These are phyloP conservation scores for Flagelloscypha sp. DNA, from an alignment of 768 basidiomycete species.

Conservation along the genomic window DNA sequence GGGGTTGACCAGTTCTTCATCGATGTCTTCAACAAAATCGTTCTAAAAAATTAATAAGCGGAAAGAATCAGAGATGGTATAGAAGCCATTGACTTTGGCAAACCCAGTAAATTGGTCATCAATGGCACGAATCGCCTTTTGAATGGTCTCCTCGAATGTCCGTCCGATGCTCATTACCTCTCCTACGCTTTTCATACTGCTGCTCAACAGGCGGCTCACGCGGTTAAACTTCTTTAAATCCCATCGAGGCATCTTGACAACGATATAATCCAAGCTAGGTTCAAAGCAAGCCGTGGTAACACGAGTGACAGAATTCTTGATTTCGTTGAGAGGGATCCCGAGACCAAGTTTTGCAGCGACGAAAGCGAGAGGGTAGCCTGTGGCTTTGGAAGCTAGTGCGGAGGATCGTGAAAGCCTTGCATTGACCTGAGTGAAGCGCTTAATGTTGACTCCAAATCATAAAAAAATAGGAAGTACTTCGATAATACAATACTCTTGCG, in stretches of 20 bases:
- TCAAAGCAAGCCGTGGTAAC: conserved; percentile 97
- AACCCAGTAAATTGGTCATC: conserved; percentile 95
- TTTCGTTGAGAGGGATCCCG: conserved; percentile 94
- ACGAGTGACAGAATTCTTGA: conserved; percentile 96
- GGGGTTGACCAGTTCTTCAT: conserved; percentile 87
- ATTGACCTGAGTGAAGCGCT: conserved; percentile 48
- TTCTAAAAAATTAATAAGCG: conserved; percentile 43
- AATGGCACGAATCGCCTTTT: conserved; percentile 95
- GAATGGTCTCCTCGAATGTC: conserved; percentile 97
- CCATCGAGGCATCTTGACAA: conserved; percentile 99
- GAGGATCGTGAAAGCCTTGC: conserved; percentile 98
- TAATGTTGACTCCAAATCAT: conserved; percentile 4
- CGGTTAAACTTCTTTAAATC: conserved; percentile 97
- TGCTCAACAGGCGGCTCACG: conserved; percentile 84
- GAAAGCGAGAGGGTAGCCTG: conserved; percentile 96
- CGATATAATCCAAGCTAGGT: conserved; percentile 92
- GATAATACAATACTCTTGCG: conserved; percentile 97
- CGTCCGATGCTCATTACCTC: conserved; percentile 99
- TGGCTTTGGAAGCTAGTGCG: conserved; percentile 95
- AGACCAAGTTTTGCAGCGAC: conserved; percentile 98
- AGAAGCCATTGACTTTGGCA: conserved; percentile 47
- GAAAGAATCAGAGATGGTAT: background rate
- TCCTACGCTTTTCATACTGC: conserved; percentile 98
- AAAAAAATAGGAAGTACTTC: conserved; percentile 44
- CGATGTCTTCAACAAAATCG: conserved; percentile 81